phyloP scores from a whole-genome alignment of 2,329 filamentous ascomycete genomes.

The Cryphonectria japonica region DNA sequence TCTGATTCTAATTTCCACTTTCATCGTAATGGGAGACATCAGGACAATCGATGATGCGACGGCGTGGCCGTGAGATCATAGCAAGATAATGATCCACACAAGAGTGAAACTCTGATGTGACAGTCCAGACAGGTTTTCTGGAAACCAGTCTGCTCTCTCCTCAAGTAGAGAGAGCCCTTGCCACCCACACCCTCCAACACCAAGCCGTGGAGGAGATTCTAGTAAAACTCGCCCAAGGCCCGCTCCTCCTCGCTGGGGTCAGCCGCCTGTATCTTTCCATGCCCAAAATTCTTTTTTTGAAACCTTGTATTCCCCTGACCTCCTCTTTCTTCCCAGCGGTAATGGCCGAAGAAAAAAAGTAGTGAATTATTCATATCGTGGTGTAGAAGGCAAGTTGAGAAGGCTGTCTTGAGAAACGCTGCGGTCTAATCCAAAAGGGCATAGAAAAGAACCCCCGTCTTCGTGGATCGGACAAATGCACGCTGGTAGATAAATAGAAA shows the following conservation, averaged over 20 bases:
- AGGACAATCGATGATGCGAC: neutral
- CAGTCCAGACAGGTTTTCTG: too few species aligned
- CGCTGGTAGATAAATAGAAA: neutral
- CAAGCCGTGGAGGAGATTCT: neutral
- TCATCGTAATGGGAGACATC: neutral
- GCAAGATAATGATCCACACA: neutral
- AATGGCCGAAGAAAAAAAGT: neutral
- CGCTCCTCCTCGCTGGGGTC: neutral
- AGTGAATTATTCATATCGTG: neutral
- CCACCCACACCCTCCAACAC: neutral
- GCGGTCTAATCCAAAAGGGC: neutral
- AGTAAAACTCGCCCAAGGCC: neutral
- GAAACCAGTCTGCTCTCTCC: neutral
- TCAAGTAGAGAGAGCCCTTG: neutral
- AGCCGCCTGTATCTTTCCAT: neutral
- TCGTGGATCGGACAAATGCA: neutral
- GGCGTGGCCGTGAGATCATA: neutral
- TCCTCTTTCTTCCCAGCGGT: neutral
- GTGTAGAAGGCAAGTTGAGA: neutral
- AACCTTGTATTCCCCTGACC: too few species aligned
- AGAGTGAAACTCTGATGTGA: neutral
- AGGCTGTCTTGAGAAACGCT: neutral
- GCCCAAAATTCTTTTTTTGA: neutral
- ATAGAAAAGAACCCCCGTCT: neutral
- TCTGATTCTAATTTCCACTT: neutral